These are phyloP conservation scores for Nidularia sp. DNA, from an alignment of 768 basidiomycete genomes.

Conservation along the genomic window DNA sequence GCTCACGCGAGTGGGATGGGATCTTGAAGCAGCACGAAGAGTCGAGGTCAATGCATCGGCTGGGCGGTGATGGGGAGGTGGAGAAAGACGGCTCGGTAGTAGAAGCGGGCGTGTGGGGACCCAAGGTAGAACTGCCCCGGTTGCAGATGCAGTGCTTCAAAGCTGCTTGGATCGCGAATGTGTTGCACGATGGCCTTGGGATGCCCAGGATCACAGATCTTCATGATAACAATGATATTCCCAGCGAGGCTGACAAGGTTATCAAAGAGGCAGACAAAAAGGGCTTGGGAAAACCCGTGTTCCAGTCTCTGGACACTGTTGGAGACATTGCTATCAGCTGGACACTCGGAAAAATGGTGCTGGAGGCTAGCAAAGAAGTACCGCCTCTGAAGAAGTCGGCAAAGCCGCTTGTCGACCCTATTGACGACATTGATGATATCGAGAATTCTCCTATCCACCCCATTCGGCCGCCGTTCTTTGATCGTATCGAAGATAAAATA, in stretches of 20 bases:
- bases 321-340: slow-evolving; percentile 93
- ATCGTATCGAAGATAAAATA: slow-evolving; percentile 59
- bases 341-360: slow-evolving; percentile 98
- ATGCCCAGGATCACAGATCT: slow-evolving; percentile 85
- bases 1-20: slow-evolving; percentile 71
- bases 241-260: slow-evolving; percentile 67
- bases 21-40: slow-evolving; percentile 69
- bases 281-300: slow-evolving; percentile 77
- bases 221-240: slow-evolving; percentile 64
- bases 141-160: slow-evolving; percentile 99
- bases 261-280: slow-evolving; percentile 75
- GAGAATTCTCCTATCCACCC: slow-evolving; percentile 53
- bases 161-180: slow-evolving; percentile 96
- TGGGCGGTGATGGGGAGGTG: slow-evolving; percentile 67
- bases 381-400: slow-evolving; percentile 37
- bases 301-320: slow-evolving; percentile 92
- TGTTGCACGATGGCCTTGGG: slow-evolving; percentile 93
- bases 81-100: slow-evolving; percentile 55
- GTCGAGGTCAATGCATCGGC: slow-evolving; percentile 36
- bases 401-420: slow-evolving; percentile 67
- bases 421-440: slow-evolving; percentile 58
- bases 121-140: slow-evolving; percentile 75
- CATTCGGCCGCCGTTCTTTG: slow-evolving; percentile 60
- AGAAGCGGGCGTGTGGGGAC: slow-evolving; percentile 65
- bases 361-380: slow-evolving; percentile 91